Evolutionary conservation across 257 asterid genomes (phyloP), one percentile per base, ranked within the genome.

Genomic region (Penstemon davidsonii): DNA sequence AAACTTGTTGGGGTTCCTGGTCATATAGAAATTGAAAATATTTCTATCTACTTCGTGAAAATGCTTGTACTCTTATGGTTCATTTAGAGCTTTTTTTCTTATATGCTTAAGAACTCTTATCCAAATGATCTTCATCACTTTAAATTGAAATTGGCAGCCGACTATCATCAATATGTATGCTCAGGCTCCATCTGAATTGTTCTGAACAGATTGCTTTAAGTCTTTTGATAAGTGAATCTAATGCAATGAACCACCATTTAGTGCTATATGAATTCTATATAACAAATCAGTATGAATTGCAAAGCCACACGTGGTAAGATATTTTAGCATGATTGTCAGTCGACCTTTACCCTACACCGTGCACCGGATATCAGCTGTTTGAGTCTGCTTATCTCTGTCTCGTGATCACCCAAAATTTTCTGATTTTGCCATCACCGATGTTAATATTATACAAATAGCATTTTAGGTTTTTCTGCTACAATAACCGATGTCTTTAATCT

Each of bases 41-140:
- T 25, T 25, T 25, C 33, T 25, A 25, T 25, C 33, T 25, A 25
- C 33, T 25, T 25, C 33, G 2, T 25, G 33, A 61, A 47, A 39
- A 41, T 45, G 69, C 51, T 60, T 53, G 12, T 40, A 44, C 53
- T 56, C 42, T 49, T 47, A 52, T 42, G 44, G 39, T 54, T 54
- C 45, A 47, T 45, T 66, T 18, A 12, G 60, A 46, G 12, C 50
- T 49, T 60, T 25, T 12, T 43, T 55, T 15, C 38, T 53, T 55
- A 5, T 50, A 45, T n/a, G 71, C 59, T 38, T 49, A 60, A 5
- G 4, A 62, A 41, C 76, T 64, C 5, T 64, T 55, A 39, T 64
- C 36, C 15, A 60, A 62, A 50, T 39, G 60, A 70, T 56, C 7
- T 54, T 19, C 40, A 15, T 8, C 58, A 37, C 67, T 55, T 72